Percentiles rank a stretch among this genome's conserved stretches.
These are phyloP conservation scores for Suhomyces anneliseae DNA, from an alignment of 1,139 yeast genomes.

Conservation along the genomic window DNA sequence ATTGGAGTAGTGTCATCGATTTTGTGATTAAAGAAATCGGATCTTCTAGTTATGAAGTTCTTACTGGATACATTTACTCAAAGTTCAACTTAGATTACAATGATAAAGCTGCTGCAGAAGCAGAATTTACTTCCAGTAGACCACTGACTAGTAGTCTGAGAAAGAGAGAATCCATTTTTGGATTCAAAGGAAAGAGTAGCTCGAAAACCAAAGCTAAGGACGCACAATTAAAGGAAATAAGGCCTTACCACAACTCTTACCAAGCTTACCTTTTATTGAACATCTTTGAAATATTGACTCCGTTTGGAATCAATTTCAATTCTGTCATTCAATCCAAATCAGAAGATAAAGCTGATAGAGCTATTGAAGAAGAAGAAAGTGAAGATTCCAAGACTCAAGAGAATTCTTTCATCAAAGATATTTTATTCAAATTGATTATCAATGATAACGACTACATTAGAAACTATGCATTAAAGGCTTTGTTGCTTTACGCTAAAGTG, in stretches of 20 bases:
- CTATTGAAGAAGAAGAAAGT: conserved; percentile 25
- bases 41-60: conserved; percentile 38
- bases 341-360: conserved; percentile 18
- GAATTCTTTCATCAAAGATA: conserved; percentile 29
- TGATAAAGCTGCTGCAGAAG: conserved; percentile 8
- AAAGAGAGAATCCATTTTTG: conserved; percentile 31
- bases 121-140: conserved; percentile 4
- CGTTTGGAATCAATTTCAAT: conserved; percentile 40
- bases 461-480: conserved; percentile 35
- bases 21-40: conserved; percentile 42
- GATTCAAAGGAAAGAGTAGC: conserved; percentile 27
- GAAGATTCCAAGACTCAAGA: conserved; percentile 17
- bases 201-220: conserved; percentile 22
- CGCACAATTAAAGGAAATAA: conserved; percentile 19
- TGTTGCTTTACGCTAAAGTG: conserved; percentile 31
- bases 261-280: conserved; percentile 34
- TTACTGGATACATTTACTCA: conserved; percentile 32
- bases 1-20: conserved; percentile 34
- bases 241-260: conserved; percentile 38
- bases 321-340: conserved; percentile 19
- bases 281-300: conserved; percentile 35
- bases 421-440: conserved; percentile 34
- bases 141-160: conserved; percentile 4
- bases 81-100: conserved; percentile 24
- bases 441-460: conserved; percentile 39